A percentile compares a stretch with the other conserved stretches of the same genome.
Evolutionary conservation across 768 basidiomycete species (phyloP).

Genomic region (Collybiopsis confluens): DNA sequence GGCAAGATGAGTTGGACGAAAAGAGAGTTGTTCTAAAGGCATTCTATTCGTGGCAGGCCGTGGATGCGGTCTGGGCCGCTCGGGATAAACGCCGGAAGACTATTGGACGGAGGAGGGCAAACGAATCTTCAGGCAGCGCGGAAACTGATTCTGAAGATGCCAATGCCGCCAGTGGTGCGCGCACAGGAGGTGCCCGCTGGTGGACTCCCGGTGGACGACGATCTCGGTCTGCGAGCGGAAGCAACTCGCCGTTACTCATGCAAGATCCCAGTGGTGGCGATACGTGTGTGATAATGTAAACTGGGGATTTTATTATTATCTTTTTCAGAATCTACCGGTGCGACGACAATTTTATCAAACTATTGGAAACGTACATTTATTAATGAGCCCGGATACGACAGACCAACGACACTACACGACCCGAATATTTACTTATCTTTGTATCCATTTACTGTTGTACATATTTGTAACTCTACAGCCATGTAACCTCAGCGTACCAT

Average conservation of each 20-base stretch:
- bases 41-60: constrained; percentile 83
- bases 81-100: constrained; percentile 65
- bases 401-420: background rate
- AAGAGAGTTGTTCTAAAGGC: constrained; percentile 72
- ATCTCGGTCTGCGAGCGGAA: constrained; percentile 9
- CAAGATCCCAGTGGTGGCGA: constrained; percentile 11
- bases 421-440: background rate
- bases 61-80: constrained; percentile 66
- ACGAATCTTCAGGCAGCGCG: constrained; percentile 30
- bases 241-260: constrained; percentile 16
- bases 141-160: constrained; percentile 17
- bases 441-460: background rate
- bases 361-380: background rate
- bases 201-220: constrained; percentile 24
- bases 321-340: no score
- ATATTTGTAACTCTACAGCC: background rate
- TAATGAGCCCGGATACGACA: background rate
- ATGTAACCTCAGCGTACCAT: no score
- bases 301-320: background rate
- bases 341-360: background rate
- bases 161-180: constrained; percentile 17
- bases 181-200: constrained; percentile 20
- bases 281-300: constrained; percentile 13
- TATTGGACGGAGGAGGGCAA: constrained; percentile 36
- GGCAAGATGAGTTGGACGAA: constrained; percentile 81